Evolutionary conservation across 2,329 filamentous ascomycete genomes (phyloP), one percentile per base, ranked within the genome.

Genomic region (Teratosphaeria epicoccoides): DNA sequence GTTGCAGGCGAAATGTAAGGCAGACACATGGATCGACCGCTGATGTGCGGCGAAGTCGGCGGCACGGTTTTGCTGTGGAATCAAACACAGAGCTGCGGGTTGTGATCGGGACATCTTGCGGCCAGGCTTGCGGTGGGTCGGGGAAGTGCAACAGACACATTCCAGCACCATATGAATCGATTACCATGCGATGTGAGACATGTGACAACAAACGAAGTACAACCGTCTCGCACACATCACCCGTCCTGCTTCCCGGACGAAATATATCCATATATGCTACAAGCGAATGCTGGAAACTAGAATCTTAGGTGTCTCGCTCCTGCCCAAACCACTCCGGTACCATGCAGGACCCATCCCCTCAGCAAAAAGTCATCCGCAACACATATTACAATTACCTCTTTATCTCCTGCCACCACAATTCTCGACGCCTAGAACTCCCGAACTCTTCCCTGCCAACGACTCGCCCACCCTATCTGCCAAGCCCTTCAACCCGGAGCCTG

Each of bases 401-500:
- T 20, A 40, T 17, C 33, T 40, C 33, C 33, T 22, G 5, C 33
- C 33, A 1, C 33, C 33, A 22, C 33, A 40, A 20, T 40, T 73
- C 55, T 75, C 72, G 33, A 74, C 66, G 6, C 72, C 70, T 25
- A 75, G 61, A 47, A 75, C 70, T 47, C 71, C 72, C 11, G 69
- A 71, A 25, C 69, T 67, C 53, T 69, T 68, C 28, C 72, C 72
- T 44, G 74, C 71, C 20, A 75, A 59, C 49, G 70, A 72, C 52
- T 71, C 70, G 49, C 72, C 71, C 44, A 74, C 68, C 55, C 71
- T 69, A 52, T 72, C 72, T 28, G 71, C 66, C 43, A 74, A 59
- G 20, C 70, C 71, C 60, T 73, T 73, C 55, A 73, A 62, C 7
- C 62, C 59, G 14, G 61, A 62, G 47, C 70, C 72, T 14, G 66